Base-by-base conservation (phyloP, 164 flowering plant species). In the Berberis vulgaris region DNA sequence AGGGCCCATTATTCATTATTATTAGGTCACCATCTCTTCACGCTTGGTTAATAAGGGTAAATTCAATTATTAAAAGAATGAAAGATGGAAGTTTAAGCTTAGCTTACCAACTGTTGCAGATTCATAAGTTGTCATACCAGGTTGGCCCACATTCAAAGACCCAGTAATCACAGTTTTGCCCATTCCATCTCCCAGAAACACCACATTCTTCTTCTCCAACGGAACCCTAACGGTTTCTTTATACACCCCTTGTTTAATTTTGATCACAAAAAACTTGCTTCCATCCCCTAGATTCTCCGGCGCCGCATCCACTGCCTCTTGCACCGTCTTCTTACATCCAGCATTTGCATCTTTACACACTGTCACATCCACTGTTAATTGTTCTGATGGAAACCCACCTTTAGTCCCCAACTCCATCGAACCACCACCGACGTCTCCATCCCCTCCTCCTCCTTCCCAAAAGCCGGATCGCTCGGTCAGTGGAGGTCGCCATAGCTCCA, bases 91-190 rank as follows among this genome's bases (percentile, higher is more conserved):
- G 52, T 49, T 11, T 49, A 52, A 52, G 7, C 10, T 52, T 52
- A 41, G 10, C 86, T 77, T 69, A 93, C 98, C 97, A 3, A 94
- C 87, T 0, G 96, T 91, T 3, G 99, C 94, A 1, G 91, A 69
- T 45, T 82, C 76, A 74, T 82, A 85, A 0, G 99, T 94, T 6
- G 84, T 72, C n/a, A 89, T 57, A 0, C 97, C 96, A 11, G 71
- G 76, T 57, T 60, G 71, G 8, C 80, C 88, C 7, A 71, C 84
- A 54, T 74, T 80, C 66, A 68, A 43, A 0, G 83, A 76, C 1
- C 97, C 97, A 0, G 97, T 85, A 72, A 94, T 94, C 55, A 94
- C 86, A 3, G 93, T 89, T 78, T 87, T 89, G 9, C 94, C 96
- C 74, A 83, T 85, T 5, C 97, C 99, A 64, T 94, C 97, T 0